phyloP scores from a whole-genome alignment of 352 stramenopile genomes.

The Pythium brassicae region DNA sequence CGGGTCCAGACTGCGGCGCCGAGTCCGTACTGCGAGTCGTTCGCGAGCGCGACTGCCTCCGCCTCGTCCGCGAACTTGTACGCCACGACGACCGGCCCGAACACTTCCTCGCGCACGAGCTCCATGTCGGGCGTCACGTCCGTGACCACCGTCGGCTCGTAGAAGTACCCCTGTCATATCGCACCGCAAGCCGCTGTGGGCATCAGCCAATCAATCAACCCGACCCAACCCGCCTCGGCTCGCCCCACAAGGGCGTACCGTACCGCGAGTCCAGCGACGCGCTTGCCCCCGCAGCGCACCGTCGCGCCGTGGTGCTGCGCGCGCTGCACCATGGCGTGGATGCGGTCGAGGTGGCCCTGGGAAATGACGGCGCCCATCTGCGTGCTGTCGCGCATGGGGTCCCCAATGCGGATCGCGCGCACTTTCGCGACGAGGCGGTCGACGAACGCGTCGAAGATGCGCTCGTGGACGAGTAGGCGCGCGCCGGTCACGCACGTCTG shows the following conservation, averaged over 20 bases:
- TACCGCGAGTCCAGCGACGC: slow-evolving; percentile 30
- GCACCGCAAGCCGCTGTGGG: neutral
- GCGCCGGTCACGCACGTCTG: slow-evolving; percentile 81
- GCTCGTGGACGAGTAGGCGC: slow-evolving; percentile 82
- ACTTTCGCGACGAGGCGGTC: slow-evolving; percentile 48
- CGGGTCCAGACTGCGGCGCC: slow-evolving; percentile 83
- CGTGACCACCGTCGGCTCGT: slow-evolving; percentile 89
- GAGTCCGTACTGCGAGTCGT: slow-evolving; percentile 80
- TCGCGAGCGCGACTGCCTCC: slow-evolving; percentile 73
- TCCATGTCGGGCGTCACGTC: slow-evolving; percentile 58
- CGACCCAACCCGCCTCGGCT: too few species aligned
- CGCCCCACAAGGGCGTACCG: neutral
- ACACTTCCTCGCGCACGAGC: slow-evolving; percentile 87
- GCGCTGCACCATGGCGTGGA: slow-evolving; percentile 70
- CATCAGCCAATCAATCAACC: neutral
- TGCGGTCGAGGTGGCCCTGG: slow-evolving; percentile 46
- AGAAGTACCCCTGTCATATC: slow-evolving; percentile 80
- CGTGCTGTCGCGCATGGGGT: slow-evolving; percentile 40
- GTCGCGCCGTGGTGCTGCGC: slow-evolving; percentile 79
- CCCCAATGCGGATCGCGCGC: slow-evolving; percentile 45
- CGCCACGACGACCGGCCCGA: slow-evolving; percentile 72
- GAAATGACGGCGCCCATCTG: slow-evolving; percentile 74
- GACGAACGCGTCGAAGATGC: slow-evolving; percentile 74
- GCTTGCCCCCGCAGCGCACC: slow-evolving; percentile 64
- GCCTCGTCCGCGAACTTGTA: slow-evolving; percentile 53